These are phyloP conservation scores for Theileria parva DNA, from an alignment of 169 alveolate genomes.

Conservation along the genomic window DNA sequence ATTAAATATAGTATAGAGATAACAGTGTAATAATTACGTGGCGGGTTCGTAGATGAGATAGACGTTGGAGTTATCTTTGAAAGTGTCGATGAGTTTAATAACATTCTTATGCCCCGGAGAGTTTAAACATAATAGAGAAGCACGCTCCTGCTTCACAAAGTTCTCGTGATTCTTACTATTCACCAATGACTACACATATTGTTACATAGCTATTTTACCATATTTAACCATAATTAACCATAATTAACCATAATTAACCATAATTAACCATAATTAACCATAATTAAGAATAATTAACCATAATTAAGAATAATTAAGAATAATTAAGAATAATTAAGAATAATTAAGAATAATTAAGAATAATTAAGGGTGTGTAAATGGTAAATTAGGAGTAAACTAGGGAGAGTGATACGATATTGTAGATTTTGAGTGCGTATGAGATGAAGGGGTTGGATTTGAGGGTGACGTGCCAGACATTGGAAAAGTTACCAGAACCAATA, in stretches of 20 bases:
- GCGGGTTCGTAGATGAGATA: conserved; percentile 79
- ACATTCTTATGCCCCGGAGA: conserved; percentile 80
- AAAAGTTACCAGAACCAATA: conserved; percentile 80
- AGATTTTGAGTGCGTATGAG: conserved; percentile 78
- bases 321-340: too few species aligned
- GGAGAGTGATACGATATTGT: conserved; percentile 57
- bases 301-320: too few species aligned
- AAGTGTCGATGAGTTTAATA: conserved; percentile 75
- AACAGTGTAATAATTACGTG: conserved; percentile 51
- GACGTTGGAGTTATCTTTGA: conserved; percentile 75
- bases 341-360: too few species aligned
- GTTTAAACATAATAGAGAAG: conserved; percentile 68
- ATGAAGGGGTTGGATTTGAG: conserved; percentile 69
- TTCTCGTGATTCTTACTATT: conserved; percentile 46
- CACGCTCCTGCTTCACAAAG: conserved; percentile 77
- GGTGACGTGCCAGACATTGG: conserved; percentile 80
- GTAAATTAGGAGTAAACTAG: not conserved
- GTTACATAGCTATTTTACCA: conserved; percentile 60
- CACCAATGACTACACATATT: conserved; percentile 66
- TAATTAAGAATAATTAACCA: too few species aligned
- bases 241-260: too few species aligned
- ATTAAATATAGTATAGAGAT: not conserved
- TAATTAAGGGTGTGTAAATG: too few species aligned
- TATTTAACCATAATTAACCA: conserved; percentile 62
- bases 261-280: too few species aligned